Evolutionary conservation across 2,329 filamentous ascomycete genomes (phyloP), one percentile per base, ranked within the genome.

Genomic region (Orbilia oligospora): DNA sequence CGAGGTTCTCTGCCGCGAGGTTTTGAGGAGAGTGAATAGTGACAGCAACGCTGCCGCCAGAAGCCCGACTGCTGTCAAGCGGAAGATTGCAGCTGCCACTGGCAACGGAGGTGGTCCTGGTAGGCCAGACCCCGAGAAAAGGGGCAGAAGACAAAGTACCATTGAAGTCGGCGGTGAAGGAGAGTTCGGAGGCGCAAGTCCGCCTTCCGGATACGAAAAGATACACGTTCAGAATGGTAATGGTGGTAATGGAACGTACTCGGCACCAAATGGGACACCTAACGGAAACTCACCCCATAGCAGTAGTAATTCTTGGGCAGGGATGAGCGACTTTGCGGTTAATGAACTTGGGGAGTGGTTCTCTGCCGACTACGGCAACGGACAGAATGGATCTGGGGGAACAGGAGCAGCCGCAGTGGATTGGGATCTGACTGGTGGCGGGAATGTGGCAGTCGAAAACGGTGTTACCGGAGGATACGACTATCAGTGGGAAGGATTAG

Each of bases 181-280:
- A 3, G 76, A 79, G 38, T 79, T 79, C 46, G 76, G 76, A 14
- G 76, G 76, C 36, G 76, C 76, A 5, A 75, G 70, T 5, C 76
- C 76, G n/a, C 76, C 76, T 18, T 75, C 69, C 12, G 76, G 76
- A 36, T 79, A 79, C n/a, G 76, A 79, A 22, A 79, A 79, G 41
- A 79, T 79, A n/a, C 76, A 79, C 27, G 76, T 71, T 10, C 76
- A 68, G 30, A 70, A 30, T 20, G 20, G 56, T 27, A 56, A 67
- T 30, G 75, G 61, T 4, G 65, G 56, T 18, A 71, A 64, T 46
- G 75, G 75, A 18, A 69, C 48, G n/a, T 78, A 78, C 27, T 61
- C 56, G 4, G 56, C 56, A n/a, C 55, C 67, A 24, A 69, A 71
- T 56, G 75, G 75, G 0, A 78, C 75, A 24, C 75, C 75, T n/a